Evolutionary conservation across 306 rosid species (phyloP).

Genomic region (Cajanus cajan): DNA sequence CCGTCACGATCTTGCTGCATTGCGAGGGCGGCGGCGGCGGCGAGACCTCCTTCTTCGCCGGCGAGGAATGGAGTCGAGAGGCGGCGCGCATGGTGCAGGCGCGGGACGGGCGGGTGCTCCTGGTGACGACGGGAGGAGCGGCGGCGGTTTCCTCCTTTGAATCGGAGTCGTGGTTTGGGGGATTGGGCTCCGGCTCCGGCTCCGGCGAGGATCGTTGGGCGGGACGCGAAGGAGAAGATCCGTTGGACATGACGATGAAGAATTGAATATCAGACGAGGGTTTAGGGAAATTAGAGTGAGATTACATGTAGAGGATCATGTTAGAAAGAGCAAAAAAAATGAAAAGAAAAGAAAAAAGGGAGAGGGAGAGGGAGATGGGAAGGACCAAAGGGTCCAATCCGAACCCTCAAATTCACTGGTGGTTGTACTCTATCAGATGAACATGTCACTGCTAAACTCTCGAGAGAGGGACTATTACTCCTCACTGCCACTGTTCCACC

Average conservation of each 20-base stretch:
- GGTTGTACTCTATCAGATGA: background rate
- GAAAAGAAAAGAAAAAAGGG: background rate
- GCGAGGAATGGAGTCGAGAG: conserved; percentile 47
- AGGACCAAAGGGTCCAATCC: conserved; percentile 59
- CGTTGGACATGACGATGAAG: conserved; percentile 54
- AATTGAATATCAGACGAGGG: conserved; percentile 46
- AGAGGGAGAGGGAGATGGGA: conserved; percentile 19
- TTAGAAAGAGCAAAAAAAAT: background rate
- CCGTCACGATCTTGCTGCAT: conserved; percentile 84
- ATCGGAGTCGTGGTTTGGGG: conserved; percentile 38
- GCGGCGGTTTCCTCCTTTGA: conserved; percentile 46
- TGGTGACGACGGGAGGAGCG: conserved; percentile 36
- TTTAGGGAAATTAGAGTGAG: conserved; percentile 51
- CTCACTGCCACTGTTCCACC: too few species aligned
- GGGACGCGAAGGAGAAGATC: conserved; percentile 61
- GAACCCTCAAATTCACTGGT: conserved; percentile 47
- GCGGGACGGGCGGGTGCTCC: conserved; percentile 93
- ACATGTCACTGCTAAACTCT: conserved; percentile 10
- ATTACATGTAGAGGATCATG: conserved; percentile 58
- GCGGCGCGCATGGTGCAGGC: conserved; percentile 94
- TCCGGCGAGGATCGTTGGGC: conserved; percentile 55
- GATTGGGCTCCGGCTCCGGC: conserved; percentile 56
- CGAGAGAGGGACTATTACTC: background rate
- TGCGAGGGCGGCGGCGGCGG: conserved; percentile 48
- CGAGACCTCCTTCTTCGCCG: conserved; percentile 41